phyloP scores from a whole-genome alignment of 805 yeast genomes.

The Helenozyma rhizophorensis region DNA sequence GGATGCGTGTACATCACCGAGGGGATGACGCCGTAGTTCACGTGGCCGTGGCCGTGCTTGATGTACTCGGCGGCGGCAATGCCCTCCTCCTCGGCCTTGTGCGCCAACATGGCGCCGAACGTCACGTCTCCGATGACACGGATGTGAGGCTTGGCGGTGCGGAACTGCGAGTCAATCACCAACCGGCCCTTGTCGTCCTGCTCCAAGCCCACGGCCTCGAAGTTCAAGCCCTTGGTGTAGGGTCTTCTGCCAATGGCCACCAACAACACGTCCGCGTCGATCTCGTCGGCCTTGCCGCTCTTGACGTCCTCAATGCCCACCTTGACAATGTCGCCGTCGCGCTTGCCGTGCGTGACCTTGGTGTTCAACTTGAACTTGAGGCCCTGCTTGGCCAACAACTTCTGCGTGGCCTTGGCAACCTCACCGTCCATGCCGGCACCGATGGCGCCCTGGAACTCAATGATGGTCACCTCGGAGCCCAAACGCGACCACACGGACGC shows the following conservation, averaged over 20 bases:
- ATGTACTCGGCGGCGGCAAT: constrained; percentile 96
- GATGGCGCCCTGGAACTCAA: constrained; percentile 84
- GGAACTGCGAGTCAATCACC: constrained; percentile 90
- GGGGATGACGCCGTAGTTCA: constrained; percentile 96
- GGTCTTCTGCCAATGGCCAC: constrained; percentile 99
- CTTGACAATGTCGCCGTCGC: constrained; percentile 85
- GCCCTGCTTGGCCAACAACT: constrained; percentile 91
- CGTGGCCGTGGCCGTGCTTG: constrained; percentile 94
- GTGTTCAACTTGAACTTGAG: constrained; percentile 88
- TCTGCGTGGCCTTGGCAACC: constrained; percentile 86
- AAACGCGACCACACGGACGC: constrained; percentile 96
- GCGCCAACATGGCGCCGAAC: constrained; percentile 99
- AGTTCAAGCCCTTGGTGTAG: constrained; percentile 81
- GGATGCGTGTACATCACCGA: constrained; percentile 99
- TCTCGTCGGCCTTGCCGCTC: constrained; percentile 68
- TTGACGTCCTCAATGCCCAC: constrained; percentile 88
- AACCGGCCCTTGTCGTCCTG: constrained; percentile 88
- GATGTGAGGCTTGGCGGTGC: constrained; percentile 88
- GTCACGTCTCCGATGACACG: constrained; percentile 98
- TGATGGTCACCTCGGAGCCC: constrained; percentile 91
- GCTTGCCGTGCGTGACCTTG: constrained; percentile 80
- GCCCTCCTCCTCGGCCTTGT: constrained; percentile 99
- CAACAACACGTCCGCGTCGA: constrained; percentile 88
- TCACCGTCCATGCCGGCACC: constrained; percentile 99
- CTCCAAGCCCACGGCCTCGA: constrained; percentile 87